phyloP scores from a whole-genome alignment of 345 rosid species.

The Stellera chamaejasme region DNA sequence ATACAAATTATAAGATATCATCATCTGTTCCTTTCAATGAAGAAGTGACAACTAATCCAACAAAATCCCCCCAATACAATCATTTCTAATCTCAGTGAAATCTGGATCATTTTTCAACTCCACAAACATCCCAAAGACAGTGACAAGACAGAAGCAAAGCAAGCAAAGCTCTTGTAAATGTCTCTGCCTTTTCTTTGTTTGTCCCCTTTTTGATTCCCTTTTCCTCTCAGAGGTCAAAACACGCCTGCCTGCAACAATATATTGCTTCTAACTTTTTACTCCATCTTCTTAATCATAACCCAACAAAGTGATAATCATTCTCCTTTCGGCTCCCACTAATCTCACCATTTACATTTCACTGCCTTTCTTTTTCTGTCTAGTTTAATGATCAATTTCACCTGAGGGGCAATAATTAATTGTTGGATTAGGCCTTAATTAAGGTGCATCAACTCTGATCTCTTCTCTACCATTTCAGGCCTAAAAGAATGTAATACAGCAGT shows the following conservation, averaged over 20 bases:
- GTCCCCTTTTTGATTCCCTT: neutral
- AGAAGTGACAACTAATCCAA: too few species aligned
- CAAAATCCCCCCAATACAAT: too few species aligned
- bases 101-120: too few species aligned
- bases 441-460: neutral
- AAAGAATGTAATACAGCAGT: slow-evolving; percentile 52
- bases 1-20: too few species aligned
- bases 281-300: slow-evolving; percentile 27
- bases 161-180: slow-evolving; percentile 7
- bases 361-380: slow-evolving; percentile 4
- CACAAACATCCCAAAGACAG: slow-evolving; percentile 14
- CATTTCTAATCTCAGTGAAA: too few species aligned
- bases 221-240: slow-evolving; percentile 15
- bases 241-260: slow-evolving; percentile 8
- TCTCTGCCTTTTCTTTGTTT: slow-evolving; percentile 8
- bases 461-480: slow-evolving; percentile 34
- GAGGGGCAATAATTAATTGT: neutral
- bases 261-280: slow-evolving; percentile 7
- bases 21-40: too few species aligned
- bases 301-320: slow-evolving; percentile 2
- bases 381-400: neutral
- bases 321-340: slow-evolving; percentile 32
- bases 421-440: neutral
- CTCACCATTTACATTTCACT: slow-evolving; percentile 10
- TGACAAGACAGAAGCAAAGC: slow-evolving; percentile 11